Evolutionary conservation across 345 rosid genomes (phyloP).

Genomic region (Eucalyptus globulus): DNA sequence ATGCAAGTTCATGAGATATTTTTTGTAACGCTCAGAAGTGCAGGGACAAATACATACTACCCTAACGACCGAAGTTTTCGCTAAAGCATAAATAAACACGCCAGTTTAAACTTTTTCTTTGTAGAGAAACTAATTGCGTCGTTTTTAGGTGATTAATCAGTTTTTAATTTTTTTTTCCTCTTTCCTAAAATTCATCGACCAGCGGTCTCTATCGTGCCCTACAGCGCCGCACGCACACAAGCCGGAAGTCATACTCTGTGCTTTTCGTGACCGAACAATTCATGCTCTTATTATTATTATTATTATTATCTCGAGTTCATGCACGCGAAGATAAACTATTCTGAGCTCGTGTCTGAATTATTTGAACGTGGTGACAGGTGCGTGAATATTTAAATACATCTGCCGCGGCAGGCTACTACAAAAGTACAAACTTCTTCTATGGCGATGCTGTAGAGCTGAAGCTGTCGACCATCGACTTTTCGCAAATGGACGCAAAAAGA

Average conservation of each 20-base stretch:
- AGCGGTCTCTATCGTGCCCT: background rate
- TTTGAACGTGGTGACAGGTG: background rate
- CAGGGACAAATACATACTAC: fast-evolving
- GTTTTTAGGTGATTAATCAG: background rate
- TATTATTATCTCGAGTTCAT: background rate
- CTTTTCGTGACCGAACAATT: background rate
- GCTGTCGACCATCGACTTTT: background rate
- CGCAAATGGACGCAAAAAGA: background rate
- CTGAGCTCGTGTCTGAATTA: background rate
- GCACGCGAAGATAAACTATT: background rate
- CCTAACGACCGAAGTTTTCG: background rate
- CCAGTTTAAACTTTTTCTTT: background rate
- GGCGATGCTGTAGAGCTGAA: background rate
- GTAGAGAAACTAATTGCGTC: background rate
- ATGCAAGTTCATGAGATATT: background rate
- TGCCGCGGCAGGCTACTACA: background rate
- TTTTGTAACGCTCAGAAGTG: background rate
- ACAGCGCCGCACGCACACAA: background rate
- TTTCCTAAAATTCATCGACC: background rate
- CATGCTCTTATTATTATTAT: background rate
- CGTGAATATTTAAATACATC: background rate
- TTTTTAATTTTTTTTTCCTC: background rate
- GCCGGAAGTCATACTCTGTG: background rate
- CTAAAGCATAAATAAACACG: background rate
- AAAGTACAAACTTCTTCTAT: background rate